Evolutionary conservation across 148 eudicot genomes (phyloP).

Genomic region (Camellia granthamiana): DNA sequence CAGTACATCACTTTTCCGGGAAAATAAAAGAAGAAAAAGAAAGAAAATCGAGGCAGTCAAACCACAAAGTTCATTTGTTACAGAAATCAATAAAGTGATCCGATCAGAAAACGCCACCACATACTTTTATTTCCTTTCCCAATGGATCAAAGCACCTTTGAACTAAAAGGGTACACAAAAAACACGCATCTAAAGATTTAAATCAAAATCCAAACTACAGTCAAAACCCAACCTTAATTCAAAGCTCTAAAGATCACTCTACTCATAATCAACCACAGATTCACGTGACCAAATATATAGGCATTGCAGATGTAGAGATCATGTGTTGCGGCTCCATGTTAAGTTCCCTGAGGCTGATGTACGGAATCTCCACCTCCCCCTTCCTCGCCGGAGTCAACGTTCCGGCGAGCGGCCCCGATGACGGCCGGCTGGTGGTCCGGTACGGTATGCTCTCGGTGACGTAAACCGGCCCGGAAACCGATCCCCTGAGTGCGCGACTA

Average conservation of each 20-base stretch:
- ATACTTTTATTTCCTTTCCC: no score
- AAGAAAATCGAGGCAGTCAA: no score
- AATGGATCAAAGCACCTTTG: no score
- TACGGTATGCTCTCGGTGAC: slow-evolving; percentile 65
- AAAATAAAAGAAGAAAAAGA: no score
- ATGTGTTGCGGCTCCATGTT: slow-evolving; percentile 50
- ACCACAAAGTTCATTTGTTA: no score
- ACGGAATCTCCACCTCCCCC: slow-evolving; percentile 53
- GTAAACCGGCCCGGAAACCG: slow-evolving; percentile 76
- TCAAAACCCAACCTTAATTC: neutral
- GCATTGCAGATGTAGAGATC: slow-evolving; percentile 52
- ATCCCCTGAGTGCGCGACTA: slow-evolving; percentile 10
- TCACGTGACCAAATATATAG: slow-evolving; percentile 79
- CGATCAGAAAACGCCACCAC: no score
- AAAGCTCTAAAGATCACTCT: neutral
- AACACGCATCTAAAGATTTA: no score
- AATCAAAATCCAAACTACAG: no score
- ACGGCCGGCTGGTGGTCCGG: slow-evolving; percentile 45
- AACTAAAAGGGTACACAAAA: no score
- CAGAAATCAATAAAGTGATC: no score
- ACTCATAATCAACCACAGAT: neutral
- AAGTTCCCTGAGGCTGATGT: slow-evolving; percentile 65
- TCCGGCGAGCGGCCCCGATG: slow-evolving; percentile 58
- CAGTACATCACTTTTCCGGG: no score
- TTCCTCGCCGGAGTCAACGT: slow-evolving; percentile 27